These are phyloP conservation scores for Fusarium nisikadoi DNA, from an alignment of 2,329 filamentous ascomycete species.

Conservation along the genomic window DNA sequence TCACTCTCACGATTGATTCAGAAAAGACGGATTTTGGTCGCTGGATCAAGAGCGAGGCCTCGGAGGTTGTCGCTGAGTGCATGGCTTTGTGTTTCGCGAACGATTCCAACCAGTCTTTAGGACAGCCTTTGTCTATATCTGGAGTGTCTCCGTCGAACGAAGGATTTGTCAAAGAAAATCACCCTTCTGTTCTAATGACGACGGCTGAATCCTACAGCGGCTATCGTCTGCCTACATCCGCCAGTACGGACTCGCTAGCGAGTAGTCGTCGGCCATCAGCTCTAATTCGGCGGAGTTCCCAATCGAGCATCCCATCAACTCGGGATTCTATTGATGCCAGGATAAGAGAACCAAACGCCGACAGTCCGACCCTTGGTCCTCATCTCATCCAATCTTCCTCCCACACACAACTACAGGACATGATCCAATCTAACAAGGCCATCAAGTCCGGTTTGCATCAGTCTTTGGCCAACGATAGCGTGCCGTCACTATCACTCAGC, in stretches of 20 bases:
- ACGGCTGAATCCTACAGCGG: constrained; percentile 51
- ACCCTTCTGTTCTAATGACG: constrained; percentile 54
- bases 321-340: constrained; percentile 52
- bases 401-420: constrained; percentile 67
- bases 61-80: constrained; percentile 83
- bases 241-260: constrained; percentile 56
- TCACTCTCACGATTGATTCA: constrained; percentile 79
- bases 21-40: constrained; percentile 80
- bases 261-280: constrained; percentile 53
- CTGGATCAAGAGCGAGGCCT: constrained; percentile 82
- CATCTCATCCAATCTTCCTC: constrained; percentile 59
- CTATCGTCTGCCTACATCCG: constrained; percentile 66
- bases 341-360: constrained; percentile 53
- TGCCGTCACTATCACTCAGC: constrained; percentile 63
- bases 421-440: constrained; percentile 68
- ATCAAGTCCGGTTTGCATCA: constrained; percentile 67
- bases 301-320: constrained; percentile 62
- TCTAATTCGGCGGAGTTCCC: constrained; percentile 56
- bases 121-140: constrained; percentile 37
- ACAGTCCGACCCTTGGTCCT: constrained; percentile 73
- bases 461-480: constrained; percentile 67
- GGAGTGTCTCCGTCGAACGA: constrained; percentile 42
- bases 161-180: constrained; percentile 48
- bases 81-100: constrained; percentile 69
- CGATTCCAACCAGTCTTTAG: constrained; percentile 41